Conservation (phyloP, 352 stramenopile species). For the Phytophthora sp. region DNA sequence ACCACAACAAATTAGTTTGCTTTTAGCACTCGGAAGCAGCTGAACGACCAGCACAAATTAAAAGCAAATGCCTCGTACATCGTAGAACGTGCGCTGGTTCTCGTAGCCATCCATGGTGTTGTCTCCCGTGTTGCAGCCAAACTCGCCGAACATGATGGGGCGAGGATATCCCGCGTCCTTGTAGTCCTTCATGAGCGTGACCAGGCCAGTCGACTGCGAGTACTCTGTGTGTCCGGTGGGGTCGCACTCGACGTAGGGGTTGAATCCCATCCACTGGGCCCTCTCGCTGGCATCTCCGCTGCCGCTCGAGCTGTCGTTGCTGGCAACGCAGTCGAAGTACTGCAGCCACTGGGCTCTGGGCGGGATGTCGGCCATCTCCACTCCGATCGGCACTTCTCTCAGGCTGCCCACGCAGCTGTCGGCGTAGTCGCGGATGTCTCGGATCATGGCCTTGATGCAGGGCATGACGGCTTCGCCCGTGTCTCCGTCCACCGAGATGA, state of each 20-base stretch:
- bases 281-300: constrained; percentile 32
- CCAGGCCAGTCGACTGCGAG: constrained; percentile 50
- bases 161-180: constrained; percentile 46
- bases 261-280: constrained; percentile 57
- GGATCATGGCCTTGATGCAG: constrained; percentile 76
- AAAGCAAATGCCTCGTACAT: constrained; percentile 38
- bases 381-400: constrained; percentile 69
- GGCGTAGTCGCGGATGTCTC: constrained; percentile 61
- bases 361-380: constrained; percentile 75
- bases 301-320: constrained; percentile 34
- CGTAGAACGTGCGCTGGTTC: constrained; percentile 69
- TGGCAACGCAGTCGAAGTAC: constrained; percentile 75
- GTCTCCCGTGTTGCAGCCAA: constrained; percentile 62
- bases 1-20: not conserved
- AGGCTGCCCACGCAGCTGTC: constrained; percentile 43
- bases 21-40: not conserved
- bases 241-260: constrained; percentile 70
- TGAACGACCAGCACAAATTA: not conserved
- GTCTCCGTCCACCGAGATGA: constrained; percentile 47
- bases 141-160: constrained; percentile 77
- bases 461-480: constrained; percentile 53
- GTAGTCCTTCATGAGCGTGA: constrained; percentile 67
- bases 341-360: constrained; percentile 65
- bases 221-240: constrained; percentile 50
- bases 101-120: constrained; percentile 71